Evolutionary conservation across 805 yeast species (phyloP).

Genomic region (Pichia nakasei): DNA sequence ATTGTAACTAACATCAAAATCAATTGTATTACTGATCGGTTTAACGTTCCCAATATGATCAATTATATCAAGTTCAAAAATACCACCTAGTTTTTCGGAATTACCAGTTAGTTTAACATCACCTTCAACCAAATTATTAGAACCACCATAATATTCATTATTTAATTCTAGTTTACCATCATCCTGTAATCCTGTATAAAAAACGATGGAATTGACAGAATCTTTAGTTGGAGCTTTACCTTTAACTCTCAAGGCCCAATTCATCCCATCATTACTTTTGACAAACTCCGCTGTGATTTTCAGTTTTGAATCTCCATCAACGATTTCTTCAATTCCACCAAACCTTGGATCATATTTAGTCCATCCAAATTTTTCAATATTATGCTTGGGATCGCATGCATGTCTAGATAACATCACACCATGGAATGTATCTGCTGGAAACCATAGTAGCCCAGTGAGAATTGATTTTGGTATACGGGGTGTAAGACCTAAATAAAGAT

Average conservation of each 20-base stretch:
- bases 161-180: constrained; percentile 33
- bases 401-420: constrained; percentile 59
- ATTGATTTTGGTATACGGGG: constrained; percentile 75
- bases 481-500: constrained; percentile 75
- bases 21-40: constrained; percentile 25
- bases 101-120: constrained; percentile 38
- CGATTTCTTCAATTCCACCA: constrained; percentile 76
- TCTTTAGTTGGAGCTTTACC: constrained; percentile 51
- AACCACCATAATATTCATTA: constrained; percentile 22
- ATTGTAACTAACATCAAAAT: constrained; percentile 37
- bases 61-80: constrained; percentile 51
- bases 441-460: constrained; percentile 83
- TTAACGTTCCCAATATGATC: constrained; percentile 42
- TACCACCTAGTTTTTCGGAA: constrained; percentile 55
- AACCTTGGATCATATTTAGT: constrained; percentile 73
- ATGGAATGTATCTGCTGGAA: constrained; percentile 47
- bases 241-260: constrained; percentile 72
- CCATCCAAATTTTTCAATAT: constrained; percentile 75
- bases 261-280: constrained; percentile 55
- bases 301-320: constrained; percentile 56
- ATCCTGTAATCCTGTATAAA: constrained; percentile 74
- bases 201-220: constrained; percentile 55
- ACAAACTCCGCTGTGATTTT: constrained; percentile 65
- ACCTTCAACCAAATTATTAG: constrained; percentile 26
- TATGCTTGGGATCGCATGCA: constrained; percentile 63